Evolutionary conservation across 495 filamentous ascomycete species (phyloP), one percentile per base, ranked within the genome.

Genomic region (Annulohypoxylon moriforme): DNA sequence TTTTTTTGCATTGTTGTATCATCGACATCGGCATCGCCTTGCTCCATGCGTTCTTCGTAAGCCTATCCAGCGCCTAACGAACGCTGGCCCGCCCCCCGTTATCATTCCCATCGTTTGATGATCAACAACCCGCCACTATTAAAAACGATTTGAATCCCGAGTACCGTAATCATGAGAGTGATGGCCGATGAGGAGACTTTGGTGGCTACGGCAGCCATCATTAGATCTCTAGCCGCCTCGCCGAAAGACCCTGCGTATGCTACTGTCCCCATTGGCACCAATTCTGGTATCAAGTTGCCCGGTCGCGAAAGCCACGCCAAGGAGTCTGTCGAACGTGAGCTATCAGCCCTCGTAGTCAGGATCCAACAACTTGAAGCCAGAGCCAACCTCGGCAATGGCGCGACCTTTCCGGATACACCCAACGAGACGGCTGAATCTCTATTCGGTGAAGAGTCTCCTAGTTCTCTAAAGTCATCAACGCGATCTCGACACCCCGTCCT

Each of bases 341-440:
- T 95, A 55, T 86, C 88, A 60, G 87, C 89, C 60, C 84, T 95
- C 62, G 84, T 88, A 56, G 82, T 87, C 63, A 83, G 92, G 49
- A 83, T 95, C 57, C 88, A 91, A 71, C 85, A 86, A 64, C 85
- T 95, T 60, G 91, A 94, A 82, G 85, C 83, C 68, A 86, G 88
- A 81, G 87, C 89, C 76, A 86, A 69, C 66, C 85, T 85, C 76
- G 78, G 86, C 61, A 84, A 82, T 67, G 78, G 82, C 33, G 84
- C 88, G 67, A 80, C 80, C 40, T 86, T 90, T 67, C 89, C 90
- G 61, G 89, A 88, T 75, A 89, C 88, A 27, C 88, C 90, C 42
- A 88, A 87, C 68, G 87, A 89, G 75, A 82, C 79, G 1, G 73
- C 80, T 44, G 81, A 86, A 33, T 81, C 83, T 67, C 85, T 88